phyloP scores from a whole-genome alignment of 768 basidiomycete genomes.

The Neoboletus brunneissimus region DNA sequence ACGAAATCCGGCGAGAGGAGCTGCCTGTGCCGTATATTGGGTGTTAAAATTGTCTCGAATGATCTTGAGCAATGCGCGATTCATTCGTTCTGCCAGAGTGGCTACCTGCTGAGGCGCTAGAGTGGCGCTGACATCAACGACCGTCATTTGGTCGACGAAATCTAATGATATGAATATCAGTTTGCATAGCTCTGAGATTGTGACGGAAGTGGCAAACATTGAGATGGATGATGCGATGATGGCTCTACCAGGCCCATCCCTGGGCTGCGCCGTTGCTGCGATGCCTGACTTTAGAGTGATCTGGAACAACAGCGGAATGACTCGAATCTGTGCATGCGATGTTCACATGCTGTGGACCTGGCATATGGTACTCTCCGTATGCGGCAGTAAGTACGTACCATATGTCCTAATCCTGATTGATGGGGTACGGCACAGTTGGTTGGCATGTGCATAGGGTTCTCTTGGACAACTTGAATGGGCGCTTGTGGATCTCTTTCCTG shows the following conservation, averaged over 20 bases:
- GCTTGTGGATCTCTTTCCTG: too few species aligned
- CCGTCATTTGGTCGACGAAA: neutral
- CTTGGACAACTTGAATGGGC: too few species aligned
- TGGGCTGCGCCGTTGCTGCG: neutral
- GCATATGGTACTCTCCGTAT: too few species aligned
- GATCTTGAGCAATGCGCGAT: neutral
- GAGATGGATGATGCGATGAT: too few species aligned
- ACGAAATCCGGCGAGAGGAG: slow-evolving; percentile 8
- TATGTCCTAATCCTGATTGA: too few species aligned
- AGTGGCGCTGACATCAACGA: too few species aligned
- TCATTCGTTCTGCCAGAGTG: neutral
- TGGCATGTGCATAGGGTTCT: too few species aligned
- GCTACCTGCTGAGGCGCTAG: neutral
- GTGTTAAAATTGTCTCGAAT: slow-evolving; percentile 10
- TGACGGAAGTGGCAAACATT: neutral
- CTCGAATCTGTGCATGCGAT: neutral
- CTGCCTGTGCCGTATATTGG: slow-evolving; percentile 4
- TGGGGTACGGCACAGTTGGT: too few species aligned
- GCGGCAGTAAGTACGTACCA: too few species aligned
- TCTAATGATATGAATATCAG: neutral
- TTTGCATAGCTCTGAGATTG: too few species aligned
- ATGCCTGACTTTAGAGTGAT: neutral
- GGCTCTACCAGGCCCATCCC: too few species aligned
- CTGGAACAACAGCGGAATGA: neutral
- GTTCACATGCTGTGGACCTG: too few species aligned